phyloP scores from a whole-genome alignment of 257 asterid species.

The Eustoma russellianum region DNA sequence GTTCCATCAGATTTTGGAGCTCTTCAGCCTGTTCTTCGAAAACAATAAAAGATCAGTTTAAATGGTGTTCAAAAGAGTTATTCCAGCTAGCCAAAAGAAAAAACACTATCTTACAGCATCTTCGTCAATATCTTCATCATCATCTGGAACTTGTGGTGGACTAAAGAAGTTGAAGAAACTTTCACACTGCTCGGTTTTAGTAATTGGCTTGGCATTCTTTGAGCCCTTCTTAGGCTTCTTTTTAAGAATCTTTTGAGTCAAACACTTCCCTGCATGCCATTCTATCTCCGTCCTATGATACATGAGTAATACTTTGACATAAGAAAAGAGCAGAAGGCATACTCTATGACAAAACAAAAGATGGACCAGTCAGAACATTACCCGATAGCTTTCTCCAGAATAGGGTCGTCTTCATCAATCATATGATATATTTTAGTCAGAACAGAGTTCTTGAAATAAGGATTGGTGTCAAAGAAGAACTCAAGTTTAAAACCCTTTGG shows the following conservation, averaged over 20 bases:
- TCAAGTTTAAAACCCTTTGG: constrained; percentile 26
- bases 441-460: constrained; percentile 13
- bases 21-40: constrained; percentile 13
- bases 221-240: constrained; percentile 16
- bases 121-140: constrained; percentile 14
- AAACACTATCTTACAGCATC: constrained; percentile 10
- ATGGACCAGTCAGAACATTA: background rate
- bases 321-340: background rate
- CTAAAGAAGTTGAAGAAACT: constrained; percentile 24
- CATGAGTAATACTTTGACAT: background rate
- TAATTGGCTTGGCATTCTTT: constrained; percentile 17
- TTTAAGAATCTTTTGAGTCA: constrained; percentile 19
- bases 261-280: constrained; percentile 18
- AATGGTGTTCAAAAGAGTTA: background rate
- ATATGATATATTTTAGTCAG: constrained; percentile 12
- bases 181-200: constrained; percentile 17
- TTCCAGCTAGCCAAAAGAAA: background rate
- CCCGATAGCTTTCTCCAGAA: constrained; percentile 13
- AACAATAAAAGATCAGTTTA: background rate
- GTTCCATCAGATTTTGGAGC: constrained; percentile 12
- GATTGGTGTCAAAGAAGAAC: constrained; percentile 13
- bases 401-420: constrained; percentile 17
- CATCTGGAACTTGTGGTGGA: constrained; percentile 20
- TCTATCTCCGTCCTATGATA: constrained; percentile 17
- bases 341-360: background rate